Evolutionary conservation across 768 basidiomycete genomes (phyloP), one percentile per base, ranked within the genome.

Genomic region (Ramaria sp.): DNA sequence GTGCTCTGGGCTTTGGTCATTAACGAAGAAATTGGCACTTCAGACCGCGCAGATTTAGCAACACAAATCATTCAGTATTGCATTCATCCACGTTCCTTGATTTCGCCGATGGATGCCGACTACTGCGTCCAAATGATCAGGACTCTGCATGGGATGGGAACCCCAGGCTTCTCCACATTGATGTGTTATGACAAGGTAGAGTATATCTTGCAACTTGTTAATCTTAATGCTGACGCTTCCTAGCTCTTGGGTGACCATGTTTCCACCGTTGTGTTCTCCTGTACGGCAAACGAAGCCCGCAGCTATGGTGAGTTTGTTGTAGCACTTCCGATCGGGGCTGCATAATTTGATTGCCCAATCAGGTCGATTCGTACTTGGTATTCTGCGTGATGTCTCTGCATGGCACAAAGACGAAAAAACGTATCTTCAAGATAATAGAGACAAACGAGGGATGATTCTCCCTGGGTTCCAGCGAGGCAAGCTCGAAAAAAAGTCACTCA

Each of bases 71-170:
- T 91, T 58, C 89, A 96, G 64, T 82, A 95, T 63, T 98, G 96
- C 65, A 81, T 99, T 57, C 85, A 88, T 63, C 95, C 96, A 10
- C 82, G 96, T 27, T 87, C 85, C 59, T 71, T 97, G 38, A 71
- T 97, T n/a, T 95, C 95, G 0, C 93, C 93, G 0, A 89, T 93
- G 81, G 96, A 99, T 67, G 95, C 96, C 24, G 86, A 95, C 54
- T 99, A 83, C 61, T 92, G 91, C 55, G 85, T 90, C 2, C 87
- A 90, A 60, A 85, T 98, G 62, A 86, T 98, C 66, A 86, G 86
- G 64, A 75, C 85, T 13, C 73, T 97, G 57, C 96, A 99, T 61
- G 76, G 78, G 13, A 79, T 85, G 64, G 93, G 90, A n/a, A 94
- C 94, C 0, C 80, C 82, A 8, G 85, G 85, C 1, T 99, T 97